Evolutionary conservation across 2,329 filamentous ascomycete species (phyloP).

Genomic region (Fusarium fujikuroi): DNA sequence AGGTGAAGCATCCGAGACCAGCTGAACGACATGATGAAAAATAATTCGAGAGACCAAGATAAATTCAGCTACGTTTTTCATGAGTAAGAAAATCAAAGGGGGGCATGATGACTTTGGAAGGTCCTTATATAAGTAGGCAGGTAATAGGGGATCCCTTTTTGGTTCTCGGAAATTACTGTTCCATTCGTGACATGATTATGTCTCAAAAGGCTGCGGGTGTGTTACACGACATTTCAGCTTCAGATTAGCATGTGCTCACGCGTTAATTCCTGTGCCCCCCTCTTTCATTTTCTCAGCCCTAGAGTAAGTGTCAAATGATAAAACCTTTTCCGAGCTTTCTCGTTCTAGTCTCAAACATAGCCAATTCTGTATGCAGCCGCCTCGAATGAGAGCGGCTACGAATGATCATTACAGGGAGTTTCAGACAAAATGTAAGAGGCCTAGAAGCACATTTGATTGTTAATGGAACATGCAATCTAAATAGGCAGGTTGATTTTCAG

Average conservation of each 20-base stretch:
- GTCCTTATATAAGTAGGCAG: not conserved
- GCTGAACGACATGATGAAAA: not conserved
- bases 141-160: not conserved
- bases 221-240: not conserved
- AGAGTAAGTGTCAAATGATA: too few species aligned
- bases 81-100: fast-evolving
- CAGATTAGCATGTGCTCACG: not conserved
- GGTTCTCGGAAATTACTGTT: not conserved
- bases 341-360: fast-evolving
- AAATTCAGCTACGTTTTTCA: fast-evolving
- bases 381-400: fast-evolving
- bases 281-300: fast-evolving
- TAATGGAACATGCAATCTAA: too few species aligned
- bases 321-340: too few species aligned
- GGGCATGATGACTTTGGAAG: fast-evolving
- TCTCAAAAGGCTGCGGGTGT: not conserved
- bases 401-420: fast-evolving
- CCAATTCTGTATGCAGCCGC: fast-evolving
- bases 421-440: too few species aligned
- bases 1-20: not conserved
- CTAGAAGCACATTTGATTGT: too few species aligned
- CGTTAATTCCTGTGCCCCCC: fast-evolving
- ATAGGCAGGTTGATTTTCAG: not conserved
- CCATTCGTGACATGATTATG: not conserved
- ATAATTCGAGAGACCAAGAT: not conserved